Evolutionary conservation across 768 basidiomycete genomes (phyloP).

Genomic region (Mycena albidolilacea): DNA sequence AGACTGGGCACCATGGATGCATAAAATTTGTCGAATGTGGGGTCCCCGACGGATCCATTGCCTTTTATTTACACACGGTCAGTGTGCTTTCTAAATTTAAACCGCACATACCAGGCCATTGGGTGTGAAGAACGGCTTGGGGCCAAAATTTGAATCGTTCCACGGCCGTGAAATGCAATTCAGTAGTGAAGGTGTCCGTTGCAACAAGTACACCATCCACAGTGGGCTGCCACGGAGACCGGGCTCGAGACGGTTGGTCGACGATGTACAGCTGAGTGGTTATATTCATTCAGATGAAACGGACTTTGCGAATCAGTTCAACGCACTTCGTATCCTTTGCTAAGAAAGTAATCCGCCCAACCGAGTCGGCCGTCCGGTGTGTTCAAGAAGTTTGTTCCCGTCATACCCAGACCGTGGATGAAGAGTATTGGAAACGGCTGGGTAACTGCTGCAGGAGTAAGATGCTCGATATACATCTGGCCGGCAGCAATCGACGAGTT

Average conservation of each 20-base stretch:
- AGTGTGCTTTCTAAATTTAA: background rate
- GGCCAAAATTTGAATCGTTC: constrained; percentile 52
- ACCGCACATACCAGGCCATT: constrained; percentile 20
- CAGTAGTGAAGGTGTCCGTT: constrained; percentile 42
- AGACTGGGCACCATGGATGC: constrained; percentile 48
- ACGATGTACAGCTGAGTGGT: constrained; percentile 55
- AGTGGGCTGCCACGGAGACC: constrained; percentile 53
- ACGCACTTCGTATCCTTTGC: constrained; percentile 64
- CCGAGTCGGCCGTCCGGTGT: constrained; percentile 68
- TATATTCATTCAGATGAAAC: background rate
- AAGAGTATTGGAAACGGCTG: constrained; percentile 60
- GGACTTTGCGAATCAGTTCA: no score
- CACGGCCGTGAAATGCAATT: constrained; percentile 54
- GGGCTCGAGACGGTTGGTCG: constrained; percentile 55
- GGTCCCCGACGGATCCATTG: constrained; percentile 50
- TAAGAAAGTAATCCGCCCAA: constrained; percentile 72
- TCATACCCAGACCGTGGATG: constrained; percentile 68
- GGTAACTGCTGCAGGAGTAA: constrained; percentile 57
- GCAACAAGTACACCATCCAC: constrained; percentile 46
- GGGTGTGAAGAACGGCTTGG: constrained; percentile 45
- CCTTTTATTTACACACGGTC: constrained; percentile 4
- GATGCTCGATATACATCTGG: constrained; percentile 69
- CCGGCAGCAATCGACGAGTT: constrained; percentile 57
- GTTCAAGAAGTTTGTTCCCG: constrained; percentile 66
- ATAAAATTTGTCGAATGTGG: constrained; percentile 51